Evolutionary conservation across 495 filamentous ascomycete genomes (phyloP), one percentile per base, ranked within the genome.

Genomic region (Podospora appendiculata): DNA sequence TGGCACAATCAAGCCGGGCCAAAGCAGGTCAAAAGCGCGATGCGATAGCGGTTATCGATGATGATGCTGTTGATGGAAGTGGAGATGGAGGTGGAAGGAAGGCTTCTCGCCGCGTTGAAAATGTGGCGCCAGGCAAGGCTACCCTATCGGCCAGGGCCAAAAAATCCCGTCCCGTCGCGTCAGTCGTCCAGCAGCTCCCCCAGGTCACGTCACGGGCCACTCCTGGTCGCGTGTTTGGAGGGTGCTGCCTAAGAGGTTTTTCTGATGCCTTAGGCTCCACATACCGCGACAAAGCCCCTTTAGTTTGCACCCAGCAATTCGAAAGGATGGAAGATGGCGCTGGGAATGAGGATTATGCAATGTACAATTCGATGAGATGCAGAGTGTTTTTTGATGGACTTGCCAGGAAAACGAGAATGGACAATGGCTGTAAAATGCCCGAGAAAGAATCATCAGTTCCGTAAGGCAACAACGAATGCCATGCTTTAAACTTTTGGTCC

Each of bases 71-170:
- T 41, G 38, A 41, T 25, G 25, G 25, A 25, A 25, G 25, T 5
- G 25, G 25, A 25, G 25, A 25, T 25, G 25, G 25, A 5, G 25
- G 25, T 43, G 47, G 43, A 39, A 40, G 39, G n/a, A 51, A 46
- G 51, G 52, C 51, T 32, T 45, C 47, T 55, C 38, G 53, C 42
- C 48, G 43, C 36, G 56, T 50, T 43, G 48, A 51, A 50, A 40
- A 50, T 58, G 47, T 42, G 45, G 53, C 56, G 52, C 44, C 56
- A 47, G 52, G 41, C 39, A 42, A 53, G 51, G 51, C 51, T 48
- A 48, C 36, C 36, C 13, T 38, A 18, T 33, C 18, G 32, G 51
- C 51, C 25, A 41, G 25, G 44, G 38, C 51, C 18, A 32, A 48
- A 53, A 53, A 47, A 48, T 48, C 43, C 44, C 19, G 43, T 43